Base-by-base conservation (phyloP, 495 filamentous ascomycete species). In the Xylaria flabelliformis region DNA sequence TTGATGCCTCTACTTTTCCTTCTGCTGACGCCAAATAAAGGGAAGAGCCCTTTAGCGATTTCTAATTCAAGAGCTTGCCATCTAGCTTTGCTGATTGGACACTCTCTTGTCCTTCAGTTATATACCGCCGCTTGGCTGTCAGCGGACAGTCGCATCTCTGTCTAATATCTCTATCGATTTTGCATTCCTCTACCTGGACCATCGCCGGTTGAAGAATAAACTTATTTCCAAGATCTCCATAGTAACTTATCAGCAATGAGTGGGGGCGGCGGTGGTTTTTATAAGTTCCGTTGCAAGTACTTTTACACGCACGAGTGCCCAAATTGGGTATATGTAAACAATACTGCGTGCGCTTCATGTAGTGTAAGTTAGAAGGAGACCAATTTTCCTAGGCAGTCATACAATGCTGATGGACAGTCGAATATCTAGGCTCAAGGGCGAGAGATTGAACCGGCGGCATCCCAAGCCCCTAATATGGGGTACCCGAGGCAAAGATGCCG, bases 241-340 rank as follows among this genome's bases (percentile, higher is more conserved):
- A 51, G 46, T 42, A 19, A 36, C 58, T 9, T 36, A 62, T 9
- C 67, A 79, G 85, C 58, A 55, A 90, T 89, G 86, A 87, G 85
- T 73, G 85, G 87, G 53, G 83, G 85, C 74, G 86, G 36, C 36
- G 36, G 85, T 70, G 88, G 88, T 67, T 90, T 83, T 74, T 90
- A 88, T 77, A 88, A 85, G 80, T 90, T 86, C 76, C 83, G 86
- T 32, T 90, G 88, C 86, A 90, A 89, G 76, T 82, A 89, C 80
- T 90, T 86, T 71, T 83, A 83, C 68, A 85, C 84, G 13, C 80
- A 88, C 75, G 84, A 90, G 76, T 90, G 88, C 75, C 82, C 80
- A 3, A 86, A 90, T 72, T 90, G 88, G 88, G 88, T 90, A 36
- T 90, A 84, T 75, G 84, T 88, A 51, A 90, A 90, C 74, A 82